phyloP scores from a whole-genome alignment of 305 asterid species.

The Stenogyne calaminthoides region DNA sequence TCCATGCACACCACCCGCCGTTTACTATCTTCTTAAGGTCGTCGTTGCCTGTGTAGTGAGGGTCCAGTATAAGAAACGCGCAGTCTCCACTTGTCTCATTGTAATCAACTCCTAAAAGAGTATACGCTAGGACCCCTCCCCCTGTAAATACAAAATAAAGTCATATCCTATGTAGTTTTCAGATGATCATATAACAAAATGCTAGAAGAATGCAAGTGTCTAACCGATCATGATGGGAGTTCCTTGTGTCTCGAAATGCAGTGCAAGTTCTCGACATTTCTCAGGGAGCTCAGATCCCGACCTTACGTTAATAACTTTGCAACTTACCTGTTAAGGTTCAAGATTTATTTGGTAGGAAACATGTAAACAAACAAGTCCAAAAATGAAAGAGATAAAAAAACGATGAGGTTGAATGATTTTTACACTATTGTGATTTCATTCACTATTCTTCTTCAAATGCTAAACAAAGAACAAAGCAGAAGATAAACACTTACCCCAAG shows the following conservation, averaged over 20 bases:
- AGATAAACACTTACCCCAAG: conserved; percentile 67
- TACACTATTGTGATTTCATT: conserved; percentile 4
- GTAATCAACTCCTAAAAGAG: conserved; percentile 87
- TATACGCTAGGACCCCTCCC: conserved; percentile 95
- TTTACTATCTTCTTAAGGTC: conserved; percentile 79
- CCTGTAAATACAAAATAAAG: conserved; percentile 47
- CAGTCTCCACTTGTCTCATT: conserved; percentile 82
- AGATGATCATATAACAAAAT: neutral
- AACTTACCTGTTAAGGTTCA: conserved; percentile 63
- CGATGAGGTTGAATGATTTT: neutral
- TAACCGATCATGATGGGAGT: conserved; percentile 95
- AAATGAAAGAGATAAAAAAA: neutral
- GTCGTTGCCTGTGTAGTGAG: conserved; percentile 84
- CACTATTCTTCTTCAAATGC: neutral
- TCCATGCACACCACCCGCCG: conserved; percentile 98
- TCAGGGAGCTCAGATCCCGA: conserved; percentile 96
- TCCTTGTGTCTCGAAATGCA: conserved; percentile 96
- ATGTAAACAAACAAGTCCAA: neutral
- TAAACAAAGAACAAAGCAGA: neutral
- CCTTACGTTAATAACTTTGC: conserved; percentile 88
- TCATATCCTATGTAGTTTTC: neutral
- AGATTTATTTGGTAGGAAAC: neutral
- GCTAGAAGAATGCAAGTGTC: conserved; percentile 19
- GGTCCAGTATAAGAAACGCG: conserved; percentile 88
- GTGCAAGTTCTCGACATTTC: conserved; percentile 90